These are phyloP conservation scores for Fagus sylvatica DNA, from an alignment of 306 rosid genomes.

Conservation along the genomic window DNA sequence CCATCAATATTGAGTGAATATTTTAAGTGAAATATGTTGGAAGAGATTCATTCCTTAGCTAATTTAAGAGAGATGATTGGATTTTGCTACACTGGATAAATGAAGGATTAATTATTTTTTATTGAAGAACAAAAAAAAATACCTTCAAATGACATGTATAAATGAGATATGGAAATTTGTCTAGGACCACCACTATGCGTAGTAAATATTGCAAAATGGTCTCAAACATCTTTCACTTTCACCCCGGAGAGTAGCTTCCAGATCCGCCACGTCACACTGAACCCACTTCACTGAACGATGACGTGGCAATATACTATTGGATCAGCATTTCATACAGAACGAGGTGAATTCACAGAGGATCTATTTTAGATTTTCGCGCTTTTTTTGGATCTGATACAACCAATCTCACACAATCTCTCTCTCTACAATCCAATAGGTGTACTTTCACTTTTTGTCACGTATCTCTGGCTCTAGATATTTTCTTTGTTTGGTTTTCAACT, in stretches of 20 bases:
- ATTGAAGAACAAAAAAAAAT: too few species aligned
- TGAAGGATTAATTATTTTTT: too few species aligned
- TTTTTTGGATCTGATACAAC: constrained; percentile 38
- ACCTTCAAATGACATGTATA: too few species aligned
- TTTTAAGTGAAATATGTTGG: too few species aligned
- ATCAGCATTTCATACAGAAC: rapidly evolving
- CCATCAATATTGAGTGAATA: too few species aligned
- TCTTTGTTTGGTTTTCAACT: constrained; percentile 8
- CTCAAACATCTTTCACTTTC: too few species aligned
- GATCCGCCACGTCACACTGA: not conserved
- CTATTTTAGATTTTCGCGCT: constrained; percentile 25
- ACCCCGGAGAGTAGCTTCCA: not conserved
- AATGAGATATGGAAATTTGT: too few species aligned
- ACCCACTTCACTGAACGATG: not conserved
- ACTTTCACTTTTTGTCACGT: constrained; percentile 16
- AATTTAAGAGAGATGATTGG: too few species aligned
- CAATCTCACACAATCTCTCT: not conserved
- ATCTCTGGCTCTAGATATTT: constrained; percentile 2
- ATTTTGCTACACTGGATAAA: too few species aligned
- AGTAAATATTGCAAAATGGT: too few species aligned
- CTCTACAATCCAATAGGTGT: constrained; percentile 2
- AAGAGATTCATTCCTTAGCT: too few species aligned
- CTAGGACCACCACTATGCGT: too few species aligned
- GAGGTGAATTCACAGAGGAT: not conserved
- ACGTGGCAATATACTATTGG: not conserved